Percentiles rank a stretch among this genome's conserved stretches.
Evolutionary conservation across 176 grass and related monocot genomes (phyloP).

Genomic region (Aegilops bicornis): DNA sequence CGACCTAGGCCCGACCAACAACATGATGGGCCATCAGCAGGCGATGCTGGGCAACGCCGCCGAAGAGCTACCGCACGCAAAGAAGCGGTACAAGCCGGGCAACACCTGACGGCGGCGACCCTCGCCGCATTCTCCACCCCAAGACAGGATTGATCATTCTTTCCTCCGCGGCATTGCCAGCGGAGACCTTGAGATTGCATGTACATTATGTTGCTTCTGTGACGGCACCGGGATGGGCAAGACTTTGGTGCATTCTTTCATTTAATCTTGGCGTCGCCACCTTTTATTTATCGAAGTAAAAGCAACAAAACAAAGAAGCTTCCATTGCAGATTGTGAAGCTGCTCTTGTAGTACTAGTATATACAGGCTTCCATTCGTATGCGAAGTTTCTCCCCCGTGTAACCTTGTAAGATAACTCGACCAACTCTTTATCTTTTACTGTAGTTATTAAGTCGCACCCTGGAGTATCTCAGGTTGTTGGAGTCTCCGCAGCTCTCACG

Average conservation of each 20-base stretch:
- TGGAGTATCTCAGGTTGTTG: neutral
- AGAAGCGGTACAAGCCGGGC: conserved; percentile 56
- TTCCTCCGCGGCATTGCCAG: conserved; percentile 30
- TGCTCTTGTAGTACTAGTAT: conserved; percentile 43
- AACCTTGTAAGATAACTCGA: conserved; percentile 39
- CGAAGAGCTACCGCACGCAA: conserved; percentile 31
- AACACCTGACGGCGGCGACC: conserved; percentile 31
- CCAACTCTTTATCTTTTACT: neutral
- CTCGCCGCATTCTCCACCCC: neutral
- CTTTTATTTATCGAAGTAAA: neutral
- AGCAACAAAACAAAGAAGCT: conserved; percentile 28
- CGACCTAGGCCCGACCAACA: conserved; percentile 25
- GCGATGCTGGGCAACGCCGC: neutral
- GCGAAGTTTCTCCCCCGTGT: conserved; percentile 48
- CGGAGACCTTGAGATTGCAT: conserved; percentile 33
- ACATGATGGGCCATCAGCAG: conserved; percentile 33
- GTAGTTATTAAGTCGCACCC: neutral
- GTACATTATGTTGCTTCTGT: conserved; percentile 55
- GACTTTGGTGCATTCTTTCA: conserved; percentile 53
- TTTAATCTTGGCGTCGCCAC: conserved; percentile 23
- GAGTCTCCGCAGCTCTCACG: neutral
- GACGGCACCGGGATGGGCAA: conserved; percentile 11
- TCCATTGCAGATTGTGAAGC: conserved; percentile 68
- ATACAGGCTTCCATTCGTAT: conserved; percentile 73
- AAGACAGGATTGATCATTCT: conserved; percentile 42